A percentile compares a stretch with the other conserved stretches of the same genome.
These are phyloP conservation scores for Nemophila menziesii DNA, from an alignment of 257 asterid genomes.

Conservation along the genomic window DNA sequence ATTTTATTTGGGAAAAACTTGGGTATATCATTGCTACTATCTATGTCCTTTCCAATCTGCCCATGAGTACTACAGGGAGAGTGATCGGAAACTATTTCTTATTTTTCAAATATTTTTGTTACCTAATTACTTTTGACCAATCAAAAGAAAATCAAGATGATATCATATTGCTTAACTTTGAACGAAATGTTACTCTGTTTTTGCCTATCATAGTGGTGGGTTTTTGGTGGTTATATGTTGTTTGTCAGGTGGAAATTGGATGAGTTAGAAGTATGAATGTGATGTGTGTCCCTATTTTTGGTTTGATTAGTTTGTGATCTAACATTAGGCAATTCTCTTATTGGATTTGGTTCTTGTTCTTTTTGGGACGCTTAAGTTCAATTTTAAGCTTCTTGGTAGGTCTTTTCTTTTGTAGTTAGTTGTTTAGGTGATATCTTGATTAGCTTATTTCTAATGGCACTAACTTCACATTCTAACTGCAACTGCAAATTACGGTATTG, in stretches of 20 bases:
- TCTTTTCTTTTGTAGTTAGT: not conserved
- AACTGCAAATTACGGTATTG: not conserved
- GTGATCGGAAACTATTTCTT: not conserved
- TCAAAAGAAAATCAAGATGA: too few relatives aligned
- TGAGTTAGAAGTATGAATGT: too few relatives aligned
- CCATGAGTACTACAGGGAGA: not conserved
- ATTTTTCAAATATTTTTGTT: not conserved
- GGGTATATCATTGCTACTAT: not conserved
- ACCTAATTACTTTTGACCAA: not conserved
- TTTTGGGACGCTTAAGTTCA: not conserved
- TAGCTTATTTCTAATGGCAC: not conserved
- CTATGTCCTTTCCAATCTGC: too few relatives aligned
- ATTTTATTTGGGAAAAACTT: not conserved
- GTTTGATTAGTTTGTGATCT: too few relatives aligned
- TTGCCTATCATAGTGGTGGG: too few relatives aligned
- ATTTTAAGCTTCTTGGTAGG: not conserved
- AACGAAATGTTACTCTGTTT: not conserved
- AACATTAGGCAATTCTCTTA: not conserved
- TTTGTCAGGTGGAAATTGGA: not conserved
- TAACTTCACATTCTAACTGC: not conserved
- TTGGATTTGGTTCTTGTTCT: not conserved
- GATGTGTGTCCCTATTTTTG: too few relatives aligned
- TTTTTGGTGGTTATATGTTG: not conserved
- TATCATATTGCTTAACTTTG: too few relatives aligned
- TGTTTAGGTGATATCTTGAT: not conserved